phyloP scores from a whole-genome alignment of 192 early-diverging fungal genomes.

The Coemansia sp. region DNA sequence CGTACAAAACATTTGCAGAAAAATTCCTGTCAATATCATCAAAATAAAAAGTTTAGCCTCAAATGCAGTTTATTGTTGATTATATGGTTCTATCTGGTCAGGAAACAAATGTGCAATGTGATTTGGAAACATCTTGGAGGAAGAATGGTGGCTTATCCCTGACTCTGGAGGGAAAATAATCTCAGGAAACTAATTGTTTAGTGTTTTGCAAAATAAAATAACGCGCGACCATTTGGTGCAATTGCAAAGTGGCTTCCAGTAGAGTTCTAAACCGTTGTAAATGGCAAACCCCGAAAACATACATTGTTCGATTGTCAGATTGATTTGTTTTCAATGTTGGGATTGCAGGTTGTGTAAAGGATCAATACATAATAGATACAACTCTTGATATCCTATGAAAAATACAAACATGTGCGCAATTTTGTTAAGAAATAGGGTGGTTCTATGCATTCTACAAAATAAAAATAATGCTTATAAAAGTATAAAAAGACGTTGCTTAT shows the following conservation, averaged over 20 bases:
- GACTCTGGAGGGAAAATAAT: neutral
- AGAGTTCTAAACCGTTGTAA: neutral
- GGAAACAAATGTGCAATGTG: neutral
- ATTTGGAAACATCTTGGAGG: neutral
- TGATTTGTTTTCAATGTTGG: neutral
- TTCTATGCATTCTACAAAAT: slow-evolving; percentile 1
- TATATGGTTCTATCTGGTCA: neutral
- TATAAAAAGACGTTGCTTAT: neutral
- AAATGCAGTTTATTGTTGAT: neutral
- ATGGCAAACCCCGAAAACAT: neutral
- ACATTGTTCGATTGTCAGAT: neutral
- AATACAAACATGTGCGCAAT: neutral
- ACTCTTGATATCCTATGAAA: neutral
- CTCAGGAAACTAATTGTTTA: slow-evolving; percentile 7
- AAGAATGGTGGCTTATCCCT: slow-evolving; percentile 4
- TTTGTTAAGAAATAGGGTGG: neutral
- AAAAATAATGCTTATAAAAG: slow-evolving; percentile 3
- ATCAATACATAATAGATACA: neutral
- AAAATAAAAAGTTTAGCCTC: slow-evolving; percentile 1
- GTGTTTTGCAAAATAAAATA: slow-evolving; percentile 1
- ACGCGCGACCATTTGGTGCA: neutral
- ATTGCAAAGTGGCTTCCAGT: neutral
- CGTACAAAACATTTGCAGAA: slow-evolving; percentile 2
- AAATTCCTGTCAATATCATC: neutral
- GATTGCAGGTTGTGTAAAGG: neutral